Base-by-base conservation (phyloP, 768 basidiomycete genomes). In the Tylopilus sp. region DNA sequence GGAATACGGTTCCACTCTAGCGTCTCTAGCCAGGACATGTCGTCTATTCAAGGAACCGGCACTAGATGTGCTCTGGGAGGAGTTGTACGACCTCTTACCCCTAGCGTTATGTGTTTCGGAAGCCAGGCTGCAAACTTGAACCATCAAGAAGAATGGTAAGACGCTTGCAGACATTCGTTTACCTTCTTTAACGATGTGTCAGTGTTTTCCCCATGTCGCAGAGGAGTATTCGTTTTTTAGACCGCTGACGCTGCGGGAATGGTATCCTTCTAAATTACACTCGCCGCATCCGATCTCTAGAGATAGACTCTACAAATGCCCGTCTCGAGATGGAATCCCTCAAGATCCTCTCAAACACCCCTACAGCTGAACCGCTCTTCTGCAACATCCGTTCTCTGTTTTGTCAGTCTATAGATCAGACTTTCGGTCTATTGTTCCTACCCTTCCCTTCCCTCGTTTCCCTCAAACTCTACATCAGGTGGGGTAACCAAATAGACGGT, bases 51-150 rank as follows among this genome's bases (percentile, higher is more conserved):
- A 12, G 19, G 34, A 36, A 36, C 34, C n/a, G 19, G 34, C 34
- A n/a, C 34, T 36, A n/a, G 34, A 36, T 36, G 34, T n/a, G 19
- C 34, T 36, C 34, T 36, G 34, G 59, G 52, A 50, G 14, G 59
- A 60, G 24, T 26, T 60, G 31, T 21, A 10, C 28, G 44, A 59
- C n/a, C n/a, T n/a, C n/a, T n/a, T 28, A 13, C 59, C 59, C 24
- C 36, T 60, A 13, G 59, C 48, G 13, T 48, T 31, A n/a, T 59
- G 57, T 53, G 47, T 60, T 28, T 57, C 50, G 1, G 45, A 45
- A 16, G 44, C 19, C n/a, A n/a, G n/a, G n/a, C 22, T 13, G 50
- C 16, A 26, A 34, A 41, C 30, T 19, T 10, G 2, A 45, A n/a
- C 33, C 16, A 30, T 50, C 42, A 21, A 43, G 53, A 5, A 40